Base-by-base conservation (phyloP, 768 basidiomycete genomes). In the Lentinus tigrinus region DNA sequence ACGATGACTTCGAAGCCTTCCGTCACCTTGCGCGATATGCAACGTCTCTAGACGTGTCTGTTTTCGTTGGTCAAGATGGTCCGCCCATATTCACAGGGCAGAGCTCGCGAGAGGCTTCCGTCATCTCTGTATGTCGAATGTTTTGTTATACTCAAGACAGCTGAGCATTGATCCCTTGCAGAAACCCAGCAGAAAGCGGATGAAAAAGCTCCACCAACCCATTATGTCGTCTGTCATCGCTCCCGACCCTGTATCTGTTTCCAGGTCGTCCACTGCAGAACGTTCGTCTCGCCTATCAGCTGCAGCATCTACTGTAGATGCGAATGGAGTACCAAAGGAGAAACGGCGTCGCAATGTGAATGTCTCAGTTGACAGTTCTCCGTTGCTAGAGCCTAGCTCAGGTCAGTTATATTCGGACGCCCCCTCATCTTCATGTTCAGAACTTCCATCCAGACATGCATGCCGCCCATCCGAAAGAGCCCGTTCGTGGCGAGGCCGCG, bases 1-100 rank as follows among this genome's bases (percentile, higher is more conserved):
- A 90, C 43, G 90, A 88, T 38, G 91, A 93, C 70, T 92, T 91
- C 61, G 85, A 87, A 53, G 89, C 89, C 2, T 89, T 92, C 70
- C 71, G 74, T 56, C 73, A 79, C 14, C 70, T 81, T 37, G 75
- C 83, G 21, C 50, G 49, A n/a, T 27, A 42, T 34, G 52, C 23
- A 2, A 2, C 52, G 4, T 34, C 61, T 2, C 39, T 62, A 5
- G 61, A 65, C 14, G 47, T 65, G 1, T 38, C 56, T 4, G 64
- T 65, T 0, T 48, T 61, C 21, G 40, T 61, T 7, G 60, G 59
- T 21, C 8, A 11, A 14, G 21, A 23, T 46, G 43, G 8, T 10
- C 43, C 43, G 7, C 13, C 43, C 23, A 46, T 46, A 19, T 46
- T 19, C 24, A 13, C 43, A 14, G 47, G 26, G 17, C 17, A 16